Evolutionary conservation across 2,329 filamentous ascomycete genomes (phyloP).

Genomic region (Calycina marina): DNA sequence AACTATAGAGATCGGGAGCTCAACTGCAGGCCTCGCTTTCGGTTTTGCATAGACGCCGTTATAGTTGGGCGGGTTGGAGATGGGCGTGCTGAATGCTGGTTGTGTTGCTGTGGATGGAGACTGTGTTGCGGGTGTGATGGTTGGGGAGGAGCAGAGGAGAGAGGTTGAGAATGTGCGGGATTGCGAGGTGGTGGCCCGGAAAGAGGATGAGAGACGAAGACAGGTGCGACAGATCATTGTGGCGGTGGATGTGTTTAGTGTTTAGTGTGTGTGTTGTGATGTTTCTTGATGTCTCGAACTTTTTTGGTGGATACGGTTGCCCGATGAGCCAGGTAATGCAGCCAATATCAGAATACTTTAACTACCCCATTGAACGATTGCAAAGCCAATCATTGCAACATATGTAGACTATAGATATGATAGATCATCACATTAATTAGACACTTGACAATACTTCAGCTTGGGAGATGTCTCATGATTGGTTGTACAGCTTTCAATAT

Average conservation of each 20-base stretch:
- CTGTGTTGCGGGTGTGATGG: constrained; percentile 9
- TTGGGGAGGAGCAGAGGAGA: constrained; percentile 11
- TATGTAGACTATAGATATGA: too few relatives aligned
- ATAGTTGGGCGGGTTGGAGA: constrained; percentile 19
- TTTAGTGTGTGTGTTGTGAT: constrained; percentile 12
- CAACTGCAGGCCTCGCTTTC: constrained; percentile 1
- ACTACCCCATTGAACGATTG: not conserved
- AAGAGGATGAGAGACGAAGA: constrained; percentile 29
- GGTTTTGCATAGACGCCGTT: constrained; percentile 3
- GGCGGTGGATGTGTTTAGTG: constrained; percentile 5
- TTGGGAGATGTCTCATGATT: not conserved
- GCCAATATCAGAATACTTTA: constrained; percentile 13
- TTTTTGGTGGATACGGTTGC: constrained; percentile 14
- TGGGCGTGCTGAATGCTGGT: constrained; percentile 18
- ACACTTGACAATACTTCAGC: too few relatives aligned
- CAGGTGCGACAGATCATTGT: constrained; percentile 29
- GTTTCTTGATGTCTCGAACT: constrained; percentile 17
- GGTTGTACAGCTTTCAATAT: constrained; percentile 7
- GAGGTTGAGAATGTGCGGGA: constrained; percentile 8
- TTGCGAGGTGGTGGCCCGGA: constrained; percentile 2
- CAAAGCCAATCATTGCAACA: not conserved
- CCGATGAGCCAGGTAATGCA: constrained; percentile 6
- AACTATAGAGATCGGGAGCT: constrained; percentile 10
- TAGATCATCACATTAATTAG: too few relatives aligned
- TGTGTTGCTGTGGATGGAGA: constrained; percentile 14